Percentiles rank a stretch among this genome's conserved stretches.
Evolutionary conservation across 768 basidiomycete genomes (phyloP).

Genomic region (Auricularia sp.): DNA sequence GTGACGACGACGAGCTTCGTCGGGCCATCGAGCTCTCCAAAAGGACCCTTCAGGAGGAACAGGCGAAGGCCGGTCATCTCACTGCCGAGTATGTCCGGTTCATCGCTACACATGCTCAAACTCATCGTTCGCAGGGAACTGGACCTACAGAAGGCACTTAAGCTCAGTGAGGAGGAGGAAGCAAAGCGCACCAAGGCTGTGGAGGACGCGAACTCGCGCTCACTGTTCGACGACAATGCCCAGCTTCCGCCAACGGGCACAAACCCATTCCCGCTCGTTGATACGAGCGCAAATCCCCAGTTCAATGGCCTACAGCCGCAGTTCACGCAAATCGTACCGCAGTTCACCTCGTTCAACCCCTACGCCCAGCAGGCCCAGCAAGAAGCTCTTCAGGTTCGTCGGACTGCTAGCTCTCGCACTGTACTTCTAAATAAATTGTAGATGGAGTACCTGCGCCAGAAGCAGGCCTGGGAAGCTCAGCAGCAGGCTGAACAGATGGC

Average conservation of each 20-base stretch:
- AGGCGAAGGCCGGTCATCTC: slow-evolving; percentile 29
- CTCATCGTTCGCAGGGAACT: slow-evolving; percentile 34
- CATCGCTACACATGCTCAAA: neutral
- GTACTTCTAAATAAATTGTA: slow-evolving; percentile 8
- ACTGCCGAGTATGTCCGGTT: slow-evolving; percentile 36
- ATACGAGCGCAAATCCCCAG: slow-evolving; percentile 46
- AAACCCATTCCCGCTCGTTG: slow-evolving; percentile 51
- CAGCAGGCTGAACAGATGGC: slow-evolving; percentile 41
- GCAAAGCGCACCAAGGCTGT: slow-evolving; percentile 56
- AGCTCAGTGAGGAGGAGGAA: slow-evolving; percentile 87
- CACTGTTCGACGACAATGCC: slow-evolving; percentile 80
- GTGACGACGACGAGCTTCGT: slow-evolving; percentile 74
- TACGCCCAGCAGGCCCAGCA: slow-evolving; percentile 90
- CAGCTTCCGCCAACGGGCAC: slow-evolving; percentile 35
- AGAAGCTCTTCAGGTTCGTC: slow-evolving; percentile 52
- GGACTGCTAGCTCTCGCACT: slow-evolving; percentile 18
- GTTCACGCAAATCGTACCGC: slow-evolving; percentile 58
- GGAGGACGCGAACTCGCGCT: slow-evolving; percentile 59
- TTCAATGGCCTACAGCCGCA: slow-evolving; percentile 56
- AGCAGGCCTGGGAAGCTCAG: slow-evolving; percentile 66
- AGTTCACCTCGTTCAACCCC: slow-evolving; percentile 89
- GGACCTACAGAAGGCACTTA: slow-evolving; percentile 76
- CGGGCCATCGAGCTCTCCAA: slow-evolving; percentile 89
- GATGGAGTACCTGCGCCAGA: slow-evolving; percentile 35
- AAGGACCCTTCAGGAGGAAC: slow-evolving; percentile 57